Evolutionary conservation across 2,329 filamentous ascomycete species (phyloP).

Genomic region (Neofusicoccum kwambonambiense): DNA sequence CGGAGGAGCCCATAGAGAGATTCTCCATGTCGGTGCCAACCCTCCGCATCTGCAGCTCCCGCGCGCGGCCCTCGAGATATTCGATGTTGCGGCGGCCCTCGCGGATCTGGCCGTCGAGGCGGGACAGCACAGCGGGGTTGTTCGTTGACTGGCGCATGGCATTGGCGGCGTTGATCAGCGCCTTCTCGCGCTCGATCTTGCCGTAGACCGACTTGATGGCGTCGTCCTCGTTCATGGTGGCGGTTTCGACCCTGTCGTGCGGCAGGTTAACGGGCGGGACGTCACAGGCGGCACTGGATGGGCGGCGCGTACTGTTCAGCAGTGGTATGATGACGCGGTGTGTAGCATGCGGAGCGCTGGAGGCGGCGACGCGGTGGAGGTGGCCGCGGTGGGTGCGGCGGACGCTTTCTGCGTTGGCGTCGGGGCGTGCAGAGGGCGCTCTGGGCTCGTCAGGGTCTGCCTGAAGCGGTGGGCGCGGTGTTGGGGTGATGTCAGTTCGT

Average conservation of each 20-base stretch:
- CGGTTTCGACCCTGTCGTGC: conserved; percentile 18
- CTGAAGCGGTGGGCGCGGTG: neutral
- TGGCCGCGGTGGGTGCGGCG: neutral
- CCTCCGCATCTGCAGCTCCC: conserved; percentile 80
- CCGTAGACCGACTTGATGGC: conserved; percentile 76
- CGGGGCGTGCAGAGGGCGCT: neutral
- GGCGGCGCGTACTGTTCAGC: conserved; percentile 16
- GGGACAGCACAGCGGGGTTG: conserved; percentile 86
- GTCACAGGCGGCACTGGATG: neutral
- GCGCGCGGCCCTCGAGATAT: conserved; percentile 91
- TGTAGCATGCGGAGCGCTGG: conserved; percentile 11
- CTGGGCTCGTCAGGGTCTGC: conserved; percentile 6
- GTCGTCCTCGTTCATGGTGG: conserved; percentile 60
- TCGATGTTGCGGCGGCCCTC: conserved; percentile 90
- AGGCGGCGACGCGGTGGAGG: neutral
- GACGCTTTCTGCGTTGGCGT: neutral
- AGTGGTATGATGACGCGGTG: conserved; percentile 17
- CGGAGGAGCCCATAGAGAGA: conserved; percentile 59
- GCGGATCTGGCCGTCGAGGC: conserved; percentile 90
- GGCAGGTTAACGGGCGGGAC: neutral
- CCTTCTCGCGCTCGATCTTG: conserved; percentile 98
- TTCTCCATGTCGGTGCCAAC: conserved; percentile 66
- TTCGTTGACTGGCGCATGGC: conserved; percentile 94
- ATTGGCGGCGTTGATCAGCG: conserved; percentile 89
- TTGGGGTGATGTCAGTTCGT: conserved; percentile 15